Percentiles rank a stretch among this genome's conserved stretches.
Conservation (phyloP, 805 yeast genomes). For the Lipomyces orientalis region DNA sequence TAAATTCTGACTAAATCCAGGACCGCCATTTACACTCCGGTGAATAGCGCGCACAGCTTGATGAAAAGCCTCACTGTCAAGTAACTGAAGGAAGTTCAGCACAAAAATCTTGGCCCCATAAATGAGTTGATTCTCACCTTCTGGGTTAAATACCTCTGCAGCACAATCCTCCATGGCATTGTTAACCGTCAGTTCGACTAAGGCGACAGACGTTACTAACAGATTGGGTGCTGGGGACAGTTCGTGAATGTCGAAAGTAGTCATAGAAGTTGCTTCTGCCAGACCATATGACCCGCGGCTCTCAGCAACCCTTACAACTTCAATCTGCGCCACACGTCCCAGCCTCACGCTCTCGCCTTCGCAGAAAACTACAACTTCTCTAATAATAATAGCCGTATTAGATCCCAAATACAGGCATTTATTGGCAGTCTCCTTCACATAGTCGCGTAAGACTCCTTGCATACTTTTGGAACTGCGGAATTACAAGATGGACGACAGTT, state of each 20-base stretch:
- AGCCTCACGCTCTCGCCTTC: no score
- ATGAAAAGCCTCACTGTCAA: slow-evolving; percentile 29
- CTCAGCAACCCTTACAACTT: no score
- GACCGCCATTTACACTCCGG: slow-evolving; percentile 16
- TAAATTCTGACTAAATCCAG: slow-evolving; percentile 19
- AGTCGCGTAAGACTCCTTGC: neutral
- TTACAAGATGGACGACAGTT: slow-evolving; percentile 57
- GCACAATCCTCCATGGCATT: slow-evolving; percentile 29
- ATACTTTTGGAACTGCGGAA: neutral
- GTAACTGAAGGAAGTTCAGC: slow-evolving; percentile 13
- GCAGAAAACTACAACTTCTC: neutral
- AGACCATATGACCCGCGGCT: no score
- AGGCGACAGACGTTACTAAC: neutral
- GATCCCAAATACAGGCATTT: neutral
- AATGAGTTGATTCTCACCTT: slow-evolving; percentile 14
- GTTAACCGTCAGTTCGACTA: neutral
- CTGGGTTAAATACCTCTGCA: slow-evolving; percentile 18
- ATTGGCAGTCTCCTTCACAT: neutral
- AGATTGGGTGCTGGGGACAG: neutral
- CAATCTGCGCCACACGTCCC: no score
- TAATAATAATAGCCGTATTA: no score
- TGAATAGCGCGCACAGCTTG: slow-evolving; percentile 24
- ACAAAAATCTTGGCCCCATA: neutral
- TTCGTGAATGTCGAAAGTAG: neutral
- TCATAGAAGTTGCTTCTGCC: neutral